Percentiles rank a stretch among this genome's conserved stretches.
Conservation (phyloP, 2,329 filamentous ascomycete species). For the Domatiomyces catenatus region DNA sequence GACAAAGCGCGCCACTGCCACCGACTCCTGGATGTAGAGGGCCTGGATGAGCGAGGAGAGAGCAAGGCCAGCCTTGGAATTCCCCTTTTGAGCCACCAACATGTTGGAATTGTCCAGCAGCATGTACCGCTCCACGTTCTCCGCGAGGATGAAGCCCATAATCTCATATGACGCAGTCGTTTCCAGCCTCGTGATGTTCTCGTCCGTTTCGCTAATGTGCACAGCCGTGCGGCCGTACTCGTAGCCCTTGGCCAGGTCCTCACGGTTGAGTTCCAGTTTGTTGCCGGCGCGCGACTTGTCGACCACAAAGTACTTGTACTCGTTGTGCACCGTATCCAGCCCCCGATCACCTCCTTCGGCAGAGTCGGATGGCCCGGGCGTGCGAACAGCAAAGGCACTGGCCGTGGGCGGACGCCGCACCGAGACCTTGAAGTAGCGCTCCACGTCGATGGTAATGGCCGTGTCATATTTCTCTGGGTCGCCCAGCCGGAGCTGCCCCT, state of each 20-base stretch:
- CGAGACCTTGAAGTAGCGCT: slow-evolving; percentile 80
- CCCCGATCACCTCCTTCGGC: slow-evolving; percentile 4
- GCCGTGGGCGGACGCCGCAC: slow-evolving; percentile 58
- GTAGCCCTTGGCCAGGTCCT: slow-evolving; percentile 82
- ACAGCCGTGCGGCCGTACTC: slow-evolving; percentile 87
- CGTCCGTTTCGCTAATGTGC: slow-evolving; percentile 70
- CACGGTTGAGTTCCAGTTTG: slow-evolving; percentile 65
- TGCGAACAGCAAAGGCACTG: slow-evolving; percentile 53
- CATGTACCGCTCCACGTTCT: slow-evolving; percentile 65
- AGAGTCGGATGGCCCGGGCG: slow-evolving; percentile 7
- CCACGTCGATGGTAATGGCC: slow-evolving; percentile 68
- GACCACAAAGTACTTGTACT: slow-evolving; percentile 66
- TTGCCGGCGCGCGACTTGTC: slow-evolving; percentile 60
- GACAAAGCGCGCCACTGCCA: slow-evolving; percentile 74
- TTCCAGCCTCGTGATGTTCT: slow-evolving; percentile 76
- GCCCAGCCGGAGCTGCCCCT: slow-evolving; percentile 65
- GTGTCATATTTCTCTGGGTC: slow-evolving; percentile 57
- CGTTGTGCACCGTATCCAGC: slow-evolving; percentile 45
- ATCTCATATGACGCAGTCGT: slow-evolving; percentile 62
- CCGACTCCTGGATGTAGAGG: slow-evolving; percentile 68
- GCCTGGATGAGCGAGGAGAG: slow-evolving; percentile 82
- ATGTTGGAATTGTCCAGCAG: slow-evolving; percentile 69
- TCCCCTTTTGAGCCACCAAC: slow-evolving; percentile 60
- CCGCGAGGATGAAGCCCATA: slow-evolving; percentile 65
- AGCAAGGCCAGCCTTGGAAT: slow-evolving; percentile 68